These are phyloP conservation scores for Calonectria hongkongensis DNA, from an alignment of 2,329 filamentous ascomycete genomes.

Conservation along the genomic window DNA sequence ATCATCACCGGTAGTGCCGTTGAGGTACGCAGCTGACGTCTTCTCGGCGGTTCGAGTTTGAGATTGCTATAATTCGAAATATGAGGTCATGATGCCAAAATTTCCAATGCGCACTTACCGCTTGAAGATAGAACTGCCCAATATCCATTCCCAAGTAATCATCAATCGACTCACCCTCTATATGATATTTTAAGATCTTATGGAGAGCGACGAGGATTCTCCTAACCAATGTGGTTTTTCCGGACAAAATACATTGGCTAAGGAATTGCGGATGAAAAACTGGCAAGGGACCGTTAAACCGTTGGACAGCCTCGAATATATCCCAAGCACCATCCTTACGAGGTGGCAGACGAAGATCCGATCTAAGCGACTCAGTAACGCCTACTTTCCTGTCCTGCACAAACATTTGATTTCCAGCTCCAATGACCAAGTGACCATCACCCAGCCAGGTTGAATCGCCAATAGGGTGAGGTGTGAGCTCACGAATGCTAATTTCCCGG, in stretches of 20 bases:
- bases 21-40: conserved; percentile 62
- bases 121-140: conserved; percentile 73
- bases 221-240: conserved; percentile 83
- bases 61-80: conserved; percentile 39
- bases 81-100: conserved; percentile 32
- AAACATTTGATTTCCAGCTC: conserved; percentile 93
- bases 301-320: conserved; percentile 87
- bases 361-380: conserved; percentile 75
- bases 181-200: conserved; percentile 86
- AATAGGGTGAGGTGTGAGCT: conserved; percentile 91
- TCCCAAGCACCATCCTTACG: conserved; percentile 75
- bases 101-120: conserved; percentile 45
- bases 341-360: conserved; percentile 69
- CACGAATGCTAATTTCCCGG: conserved; percentile 86
- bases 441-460: conserved; percentile 95
- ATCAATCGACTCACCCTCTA: conserved; percentile 87
- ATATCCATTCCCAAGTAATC: conserved; percentile 81
- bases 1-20: conserved; percentile 58
- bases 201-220: conserved; percentile 83
- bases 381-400: conserved; percentile 86
- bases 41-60: conserved; percentile 52
- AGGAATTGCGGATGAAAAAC: conserved; percentile 95
- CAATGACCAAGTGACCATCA: conserved; percentile 89
- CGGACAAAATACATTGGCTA: conserved; percentile 88
- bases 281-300: conserved; percentile 90